phyloP scores from a whole-genome alignment of 371 early-diverging fungal species.

The Mucor piriformis region DNA sequence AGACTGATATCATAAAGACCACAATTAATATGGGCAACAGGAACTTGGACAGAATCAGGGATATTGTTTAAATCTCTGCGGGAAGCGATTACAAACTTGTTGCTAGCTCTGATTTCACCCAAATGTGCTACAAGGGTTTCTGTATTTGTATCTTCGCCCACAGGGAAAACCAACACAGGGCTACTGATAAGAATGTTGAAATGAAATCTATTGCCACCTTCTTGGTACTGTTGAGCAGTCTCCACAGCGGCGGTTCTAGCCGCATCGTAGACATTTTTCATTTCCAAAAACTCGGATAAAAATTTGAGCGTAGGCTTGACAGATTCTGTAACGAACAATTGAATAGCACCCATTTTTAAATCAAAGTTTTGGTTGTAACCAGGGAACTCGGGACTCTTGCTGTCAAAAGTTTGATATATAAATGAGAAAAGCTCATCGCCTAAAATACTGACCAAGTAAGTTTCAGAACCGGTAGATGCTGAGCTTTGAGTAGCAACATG shows the following conservation, averaged over 20 bases:
- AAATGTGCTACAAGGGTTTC: constrained; percentile 75
- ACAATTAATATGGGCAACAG: constrained; percentile 63
- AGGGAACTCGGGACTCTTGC: constrained; percentile 44
- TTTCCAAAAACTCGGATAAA: constrained; percentile 78
- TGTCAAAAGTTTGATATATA: constrained; percentile 68
- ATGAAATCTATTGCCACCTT: constrained; percentile 61
- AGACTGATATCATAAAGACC: constrained; percentile 74
- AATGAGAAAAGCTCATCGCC: constrained; percentile 81
- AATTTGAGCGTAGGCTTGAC: constrained; percentile 58
- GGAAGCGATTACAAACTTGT: constrained; percentile 57
- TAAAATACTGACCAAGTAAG: constrained; percentile 67
- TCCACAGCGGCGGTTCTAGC: constrained; percentile 86
- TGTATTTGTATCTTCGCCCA: constrained; percentile 49
- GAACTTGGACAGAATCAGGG: constrained; percentile 30
- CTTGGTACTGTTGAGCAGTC: constrained; percentile 70
- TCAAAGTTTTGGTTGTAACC: constrained; percentile 70
- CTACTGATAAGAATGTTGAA: constrained; percentile 86
- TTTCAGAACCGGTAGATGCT: constrained; percentile 22
- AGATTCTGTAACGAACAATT: constrained; percentile 61
- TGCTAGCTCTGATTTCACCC: constrained; percentile 86
- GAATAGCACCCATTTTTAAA: constrained; percentile 72
- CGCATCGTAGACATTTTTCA: constrained; percentile 87
- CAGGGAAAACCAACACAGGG: constrained; percentile 89
- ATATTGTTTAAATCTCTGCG: constrained; percentile 27
- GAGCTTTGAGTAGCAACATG: no score